Conservation (phyloP, 73 alveolate genomes). For the Uronychia binucleata region DNA sequence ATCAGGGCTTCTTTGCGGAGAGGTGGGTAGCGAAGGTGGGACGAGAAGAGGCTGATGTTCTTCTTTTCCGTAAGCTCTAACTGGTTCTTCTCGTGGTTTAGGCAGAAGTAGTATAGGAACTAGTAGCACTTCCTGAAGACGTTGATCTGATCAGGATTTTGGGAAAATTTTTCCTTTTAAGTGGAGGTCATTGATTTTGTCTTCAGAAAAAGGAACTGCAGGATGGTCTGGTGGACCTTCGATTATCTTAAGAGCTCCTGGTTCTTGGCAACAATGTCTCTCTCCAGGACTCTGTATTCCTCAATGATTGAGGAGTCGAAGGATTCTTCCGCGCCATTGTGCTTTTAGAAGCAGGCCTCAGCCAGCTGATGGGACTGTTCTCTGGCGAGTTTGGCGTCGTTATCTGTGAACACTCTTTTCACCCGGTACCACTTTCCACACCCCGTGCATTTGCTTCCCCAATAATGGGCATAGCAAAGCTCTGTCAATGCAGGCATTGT, state of each 20-base stretch:
- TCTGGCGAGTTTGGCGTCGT: neutral
- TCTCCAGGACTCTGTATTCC: neutral
- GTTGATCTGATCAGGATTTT: neutral
- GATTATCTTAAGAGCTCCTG: neutral
- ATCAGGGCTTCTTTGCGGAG: neutral
- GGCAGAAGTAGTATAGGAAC: constrained; percentile 8
- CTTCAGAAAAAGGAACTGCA: neutral
- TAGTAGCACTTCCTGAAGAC: neutral
- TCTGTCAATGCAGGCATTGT: neutral
- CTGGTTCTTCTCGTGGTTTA: constrained; percentile 2
- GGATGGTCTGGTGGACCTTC: neutral
- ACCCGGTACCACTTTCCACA: neutral
- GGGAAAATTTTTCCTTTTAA: neutral
- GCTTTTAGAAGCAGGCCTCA: neutral
- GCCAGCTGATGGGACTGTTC: neutral
- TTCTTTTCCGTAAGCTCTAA: neutral
- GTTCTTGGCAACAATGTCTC: constrained; percentile 4
- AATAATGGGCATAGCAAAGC: neutral
- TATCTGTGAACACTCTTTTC: neutral
- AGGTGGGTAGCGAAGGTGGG: neutral
- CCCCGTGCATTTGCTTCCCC: neutral
- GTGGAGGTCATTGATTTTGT: neutral
- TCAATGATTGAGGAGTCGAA: neutral
- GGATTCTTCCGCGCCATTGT: neutral
- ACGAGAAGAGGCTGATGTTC: constrained; percentile 3